Conservation (phyloP, 805 yeast species). For the Gaillardinia entomophila region DNA sequence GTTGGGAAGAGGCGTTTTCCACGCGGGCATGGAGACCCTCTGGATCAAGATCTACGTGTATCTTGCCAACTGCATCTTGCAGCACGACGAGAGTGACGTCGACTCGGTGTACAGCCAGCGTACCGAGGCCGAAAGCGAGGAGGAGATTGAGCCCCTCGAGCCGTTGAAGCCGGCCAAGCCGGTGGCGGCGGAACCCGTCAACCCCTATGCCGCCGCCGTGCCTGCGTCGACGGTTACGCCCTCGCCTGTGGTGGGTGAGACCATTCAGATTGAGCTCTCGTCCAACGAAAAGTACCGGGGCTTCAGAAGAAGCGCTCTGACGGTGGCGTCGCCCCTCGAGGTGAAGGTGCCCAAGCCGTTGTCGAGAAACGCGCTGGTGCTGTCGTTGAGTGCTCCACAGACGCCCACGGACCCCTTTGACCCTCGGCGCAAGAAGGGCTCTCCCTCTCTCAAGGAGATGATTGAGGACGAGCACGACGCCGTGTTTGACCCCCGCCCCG, state of each 20-base stretch:
- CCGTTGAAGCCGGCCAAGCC: slow-evolving; percentile 17
- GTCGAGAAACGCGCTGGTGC: neutral
- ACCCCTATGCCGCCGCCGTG: slow-evolving; percentile 5
- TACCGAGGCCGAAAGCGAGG: slow-evolving; percentile 4
- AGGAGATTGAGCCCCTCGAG: slow-evolving; percentile 7
- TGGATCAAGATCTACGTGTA: slow-evolving; percentile 38
- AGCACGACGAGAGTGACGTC: slow-evolving; percentile 14
- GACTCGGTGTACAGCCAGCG: slow-evolving; percentile 14
- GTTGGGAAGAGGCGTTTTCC: slow-evolving; percentile 25
- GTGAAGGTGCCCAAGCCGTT: neutral
- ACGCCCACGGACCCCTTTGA: slow-evolving; percentile 11
- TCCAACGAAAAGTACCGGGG: slow-evolving; percentile 35
- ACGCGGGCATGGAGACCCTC: slow-evolving; percentile 25
- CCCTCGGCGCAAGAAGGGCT: slow-evolving; percentile 12
- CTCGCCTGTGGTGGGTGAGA: slow-evolving; percentile 8
- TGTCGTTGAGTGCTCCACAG: neutral
- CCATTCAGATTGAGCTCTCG: slow-evolving; percentile 20
- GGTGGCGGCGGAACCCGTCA: slow-evolving; percentile 1
- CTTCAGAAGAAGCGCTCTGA: slow-evolving; percentile 30
- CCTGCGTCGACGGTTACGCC: slow-evolving; percentile 8
- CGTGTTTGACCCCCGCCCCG: slow-evolving; percentile 5
- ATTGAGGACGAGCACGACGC: slow-evolving; percentile 1
- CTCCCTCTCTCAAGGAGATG: slow-evolving; percentile 8
- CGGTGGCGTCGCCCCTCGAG: neutral
- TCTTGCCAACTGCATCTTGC: slow-evolving; percentile 33